Base-by-base conservation (phyloP, 805 yeast species). In the Metschnikowia corniflorae region DNA sequence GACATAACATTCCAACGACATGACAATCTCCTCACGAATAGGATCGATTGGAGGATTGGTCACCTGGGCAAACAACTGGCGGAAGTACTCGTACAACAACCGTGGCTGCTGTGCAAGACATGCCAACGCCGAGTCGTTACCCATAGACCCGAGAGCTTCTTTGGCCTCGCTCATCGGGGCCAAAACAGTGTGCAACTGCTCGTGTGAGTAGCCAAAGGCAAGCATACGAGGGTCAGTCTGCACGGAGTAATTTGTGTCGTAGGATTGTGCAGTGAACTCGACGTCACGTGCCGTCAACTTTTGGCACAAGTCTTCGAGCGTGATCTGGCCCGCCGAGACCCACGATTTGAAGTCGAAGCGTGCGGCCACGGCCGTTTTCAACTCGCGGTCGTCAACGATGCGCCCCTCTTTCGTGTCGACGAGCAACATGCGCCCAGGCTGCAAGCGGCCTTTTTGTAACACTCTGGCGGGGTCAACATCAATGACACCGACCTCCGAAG, bases 31-130 rank as follows among this genome's bases (percentile, higher is more conserved):
- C 68, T 91, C 98, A 62, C 97, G 82, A 53, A 91, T 93, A 35
- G 98, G 97, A 61, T 91, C 98, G 58, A 91, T 93, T 33, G 98
- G 97, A 40, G 98, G 98, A 67, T 91, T 91, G 21, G 98, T 91
- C 39, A 91, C 98, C 67, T 91, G 98, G 15, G 98, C 98, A 68
- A 91, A 91, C 56, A 91, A 74, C 63, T 91, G 95, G 55, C 95
- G 80, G 73, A 91, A 93, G 68, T 91, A 91, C 56, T 93, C 98
- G 61, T 85, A 91, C 46, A 87, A 70, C 45, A 93, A 67, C 50
- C 82, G 82, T 28, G 98, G 97, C 64, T 88, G 95, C 58, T 86
- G 91, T 25, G 95, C 82, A 50, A 91, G 68, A 65, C 98, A 93
- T 0, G 97, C 97, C 47, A 91, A 71, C 9, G 97, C 95, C 34